Evolutionary conservation across 1,139 yeast species (phyloP).

Genomic region (Cylindricascospora bacillispora): DNA sequence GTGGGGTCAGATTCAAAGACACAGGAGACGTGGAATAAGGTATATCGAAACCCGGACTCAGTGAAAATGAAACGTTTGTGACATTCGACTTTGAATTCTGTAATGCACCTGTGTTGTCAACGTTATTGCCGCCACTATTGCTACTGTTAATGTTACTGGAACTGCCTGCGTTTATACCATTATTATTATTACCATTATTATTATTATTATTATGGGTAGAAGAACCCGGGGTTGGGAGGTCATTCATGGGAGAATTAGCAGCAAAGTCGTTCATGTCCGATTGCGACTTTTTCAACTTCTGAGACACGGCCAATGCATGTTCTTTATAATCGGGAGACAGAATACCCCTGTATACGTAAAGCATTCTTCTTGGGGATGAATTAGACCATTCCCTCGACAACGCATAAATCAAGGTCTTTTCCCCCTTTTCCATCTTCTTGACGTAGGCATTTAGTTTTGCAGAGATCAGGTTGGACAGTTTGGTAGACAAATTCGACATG

Average conservation of each 20-base stretch:
- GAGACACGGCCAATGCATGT: constrained; percentile 47
- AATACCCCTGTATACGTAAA: constrained; percentile 68
- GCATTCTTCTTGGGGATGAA: constrained; percentile 80
- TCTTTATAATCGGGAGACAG: constrained; percentile 58
- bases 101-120: constrained; percentile 2
- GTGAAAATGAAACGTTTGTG: constrained; percentile 10
- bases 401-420: constrained; percentile 55
- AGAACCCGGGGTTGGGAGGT: too few species aligned
- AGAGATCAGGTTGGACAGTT: constrained; percentile 68
- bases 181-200: neutral
- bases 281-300: constrained; percentile 19
- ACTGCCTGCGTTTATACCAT: too few species aligned
- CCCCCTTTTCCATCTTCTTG: constrained; percentile 70
- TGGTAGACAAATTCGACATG: constrained; percentile 66
- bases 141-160: constrained; percentile 1
- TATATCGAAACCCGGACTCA: constrained; percentile 29
- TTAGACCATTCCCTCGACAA: constrained; percentile 81
- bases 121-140: constrained; percentile 1
- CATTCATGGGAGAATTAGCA: constrained; percentile 4
- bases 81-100: constrained; percentile 1
- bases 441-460: constrained; percentile 78
- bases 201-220: too few species aligned
- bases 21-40: constrained; percentile 71
- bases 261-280: constrained; percentile 3
- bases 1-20: constrained; percentile 41